Evolutionary conservation across 2,329 filamentous ascomycete genomes (phyloP), one percentile per base, ranked within the genome.

Genomic region (Fusarium drepaniforme): DNA sequence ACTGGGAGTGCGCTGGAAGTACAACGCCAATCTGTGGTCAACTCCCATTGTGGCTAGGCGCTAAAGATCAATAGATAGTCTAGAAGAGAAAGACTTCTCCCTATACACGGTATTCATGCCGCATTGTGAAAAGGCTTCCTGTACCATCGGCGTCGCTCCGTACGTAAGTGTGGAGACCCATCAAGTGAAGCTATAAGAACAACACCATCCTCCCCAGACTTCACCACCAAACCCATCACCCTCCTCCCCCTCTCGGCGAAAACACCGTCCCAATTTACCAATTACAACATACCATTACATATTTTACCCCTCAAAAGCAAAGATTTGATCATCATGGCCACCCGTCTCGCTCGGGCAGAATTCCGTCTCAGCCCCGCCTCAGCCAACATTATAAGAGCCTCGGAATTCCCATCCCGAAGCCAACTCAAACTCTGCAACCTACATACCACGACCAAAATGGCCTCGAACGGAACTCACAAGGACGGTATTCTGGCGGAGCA

Each of bases 401-500:
- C 65, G 65, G 65, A 57, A 65, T 53, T 68, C 60, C 33, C 38
- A 37, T 67, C 59, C 61, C 66, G 61, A 68, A 46, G 23, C 30
- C 28, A 9, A 30, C 16, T 25, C 18, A 40, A 3, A 33, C 23
- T 61, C 21, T 44, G 9, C 62, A 68, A 38, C 38, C 28, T 46
- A 16, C 18, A 23, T 11, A 63, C 33, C 12, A 49, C 49, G 6
- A n/a, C 42, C 56, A 56, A 23, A 66, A 77, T 77, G 74, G 5
- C 60, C n/a, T 57, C 66, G 21, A 64, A 68, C 35, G 37, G 49
- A 28, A 38, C 59, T 35, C 28, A 56, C 9, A 30, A 42, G 12
- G 5, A 30, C 4, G 30, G 49, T 4, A 49, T 71, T 2, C 53
- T 79, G 6, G 44, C 37, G 4, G 64, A 69, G 28, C 61, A 71